A percentile compares a stretch with the other conserved stretches of the same genome.
Conservation (phyloP, 192 early-diverging fungal species). For the Coemansia sp. region DNA sequence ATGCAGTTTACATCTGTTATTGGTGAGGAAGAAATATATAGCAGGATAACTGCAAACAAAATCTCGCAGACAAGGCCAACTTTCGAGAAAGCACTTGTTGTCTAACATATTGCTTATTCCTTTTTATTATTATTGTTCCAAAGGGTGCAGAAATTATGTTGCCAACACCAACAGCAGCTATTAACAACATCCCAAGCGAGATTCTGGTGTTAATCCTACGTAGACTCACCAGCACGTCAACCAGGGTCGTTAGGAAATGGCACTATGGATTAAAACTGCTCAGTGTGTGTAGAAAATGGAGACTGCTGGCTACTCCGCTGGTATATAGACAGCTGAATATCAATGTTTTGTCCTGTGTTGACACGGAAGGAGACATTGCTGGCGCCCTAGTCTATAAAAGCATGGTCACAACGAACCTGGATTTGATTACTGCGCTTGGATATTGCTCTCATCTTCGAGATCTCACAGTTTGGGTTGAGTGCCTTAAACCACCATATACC, state of each 20-base stretch:
- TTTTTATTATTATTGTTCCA: background rate
- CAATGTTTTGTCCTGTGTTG: background rate
- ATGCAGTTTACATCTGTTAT: no score
- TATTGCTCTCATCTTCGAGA: background rate
- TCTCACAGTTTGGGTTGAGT: background rate
- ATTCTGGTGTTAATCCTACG: background rate
- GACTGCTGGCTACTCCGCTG: background rate
- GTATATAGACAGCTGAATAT: background rate
- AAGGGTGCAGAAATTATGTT: background rate
- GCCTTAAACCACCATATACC: background rate
- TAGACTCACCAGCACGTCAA: background rate
- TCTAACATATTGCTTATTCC: no score
- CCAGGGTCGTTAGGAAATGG: background rate
- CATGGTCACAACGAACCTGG: background rate
- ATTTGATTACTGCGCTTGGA: background rate
- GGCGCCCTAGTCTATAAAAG: background rate
- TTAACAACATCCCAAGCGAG: slow-evolving; percentile 4
- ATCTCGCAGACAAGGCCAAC: no score
- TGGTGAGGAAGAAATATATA: no score
- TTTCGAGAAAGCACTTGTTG: no score
- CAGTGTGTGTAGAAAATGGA: slow-evolving; percentile 10
- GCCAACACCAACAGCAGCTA: background rate
- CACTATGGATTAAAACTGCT: background rate
- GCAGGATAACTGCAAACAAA: no score
- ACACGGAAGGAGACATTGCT: background rate